phyloP scores from a whole-genome alignment of 208 protist genomes.

The Porcisia hertigi region DNA sequence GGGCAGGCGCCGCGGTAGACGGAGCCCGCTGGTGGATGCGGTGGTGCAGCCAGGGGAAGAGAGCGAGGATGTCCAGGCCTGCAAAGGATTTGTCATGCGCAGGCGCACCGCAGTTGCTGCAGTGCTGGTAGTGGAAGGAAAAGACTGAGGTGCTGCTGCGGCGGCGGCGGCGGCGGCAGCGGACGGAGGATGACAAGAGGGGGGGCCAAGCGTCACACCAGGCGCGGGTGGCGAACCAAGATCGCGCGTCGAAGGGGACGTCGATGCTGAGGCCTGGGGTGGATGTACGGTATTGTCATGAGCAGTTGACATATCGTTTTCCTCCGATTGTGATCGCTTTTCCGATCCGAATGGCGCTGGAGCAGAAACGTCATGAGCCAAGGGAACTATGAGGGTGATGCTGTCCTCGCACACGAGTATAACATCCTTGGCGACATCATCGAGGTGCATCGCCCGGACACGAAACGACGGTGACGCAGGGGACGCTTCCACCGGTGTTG shows the following conservation, averaged over 20 bases:
- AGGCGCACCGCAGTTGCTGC: conserved; percentile 21
- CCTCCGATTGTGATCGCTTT: not conserved
- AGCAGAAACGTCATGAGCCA: not conserved
- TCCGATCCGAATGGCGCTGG: not conserved
- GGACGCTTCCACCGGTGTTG: not conserved
- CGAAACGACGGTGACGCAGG: conserved; percentile 17
- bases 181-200: not conserved
- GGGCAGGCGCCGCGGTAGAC: conserved; percentile 25
- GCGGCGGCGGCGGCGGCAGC: not conserved
- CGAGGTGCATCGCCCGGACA: conserved; percentile 39
- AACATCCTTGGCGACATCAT: conserved; percentile 59
- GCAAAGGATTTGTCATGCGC: conserved; percentile 13
- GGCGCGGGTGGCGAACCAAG: not conserved
- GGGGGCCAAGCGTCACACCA: not conserved
- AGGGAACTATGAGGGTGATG: conserved; percentile 30
- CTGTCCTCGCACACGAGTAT: conserved; percentile 46
- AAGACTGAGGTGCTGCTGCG: not conserved
- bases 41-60: not conserved
- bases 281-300: not conserved
- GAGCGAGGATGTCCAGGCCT: conserved; percentile 8
- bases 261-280: not conserved
- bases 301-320: not conserved
- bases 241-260: not conserved
- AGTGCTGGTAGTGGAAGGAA: not conserved
- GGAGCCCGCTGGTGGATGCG: not conserved